Evolutionary conservation across 1,139 yeast species (phyloP), one percentile per base, ranked within the genome.

Genomic region (Pneumocystis murina): DNA sequence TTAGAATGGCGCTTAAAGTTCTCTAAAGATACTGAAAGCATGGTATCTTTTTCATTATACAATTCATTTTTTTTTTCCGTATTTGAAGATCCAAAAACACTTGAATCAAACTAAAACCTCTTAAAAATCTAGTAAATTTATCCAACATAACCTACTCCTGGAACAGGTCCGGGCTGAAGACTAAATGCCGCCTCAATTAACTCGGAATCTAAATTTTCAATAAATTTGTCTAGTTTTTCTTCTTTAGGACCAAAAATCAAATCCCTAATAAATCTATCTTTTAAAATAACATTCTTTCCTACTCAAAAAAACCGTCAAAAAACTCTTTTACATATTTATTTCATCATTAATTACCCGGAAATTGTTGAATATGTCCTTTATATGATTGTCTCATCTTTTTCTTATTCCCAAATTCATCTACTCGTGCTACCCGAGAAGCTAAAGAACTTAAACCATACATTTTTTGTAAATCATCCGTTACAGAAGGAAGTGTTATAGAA

Each of bases 371-470:
- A 48, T 48, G 33, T 8, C 55, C 55, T 48, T 48, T 48, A 24
- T 48, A 48, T 2, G 55, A 48, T 4, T 48, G 55, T 8, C 55
- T 28, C 55, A 48, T 48, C 55, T 48, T 48, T 48, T 12, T 59
- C 61, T 63, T 63, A 40, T 61, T 61, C 12, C 65, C 65, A 36
- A 39, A 60, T 16, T 60, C 61, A 24, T 63, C 65, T n/a, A 57
- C 55, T n/a, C 65, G 63, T 38, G 63, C 63, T 30, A 63, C 65
- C 12, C 65, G 62, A 16, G 55, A 59, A 30, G 65, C 65, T 20
- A 63, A 54, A 14, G 59, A 54, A 39, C 59, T 60, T 43, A 63
- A 63, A 3, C 62, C 61, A 28, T 57, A 63, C 3, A 63, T 38
- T 3, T 28, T 33, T 24, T 61, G 62, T 36, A 63, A 59, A 41